Evolutionary conservation across 768 basidiomycete genomes (phyloP).

Genomic region (Daedaleopsis sinensis): DNA sequence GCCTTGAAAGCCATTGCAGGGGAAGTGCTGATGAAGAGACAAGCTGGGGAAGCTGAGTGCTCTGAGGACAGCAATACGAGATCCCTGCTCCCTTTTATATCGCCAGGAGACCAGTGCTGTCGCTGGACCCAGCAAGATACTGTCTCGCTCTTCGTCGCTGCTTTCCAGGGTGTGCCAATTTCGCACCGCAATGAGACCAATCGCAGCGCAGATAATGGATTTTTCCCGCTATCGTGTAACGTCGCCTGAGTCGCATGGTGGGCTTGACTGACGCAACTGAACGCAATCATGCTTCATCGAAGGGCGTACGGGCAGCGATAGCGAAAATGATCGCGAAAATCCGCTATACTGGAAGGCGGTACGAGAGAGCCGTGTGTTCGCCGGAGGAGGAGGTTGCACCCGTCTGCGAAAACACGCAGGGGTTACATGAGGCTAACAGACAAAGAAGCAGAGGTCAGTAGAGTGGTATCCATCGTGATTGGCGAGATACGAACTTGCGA

Average conservation of each 20-base stretch:
- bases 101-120: background rate
- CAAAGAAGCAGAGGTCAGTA: background rate
- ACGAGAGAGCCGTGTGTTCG: background rate
- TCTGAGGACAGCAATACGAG: background rate
- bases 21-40: background rate
- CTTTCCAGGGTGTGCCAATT: too few species aligned
- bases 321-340: background rate
- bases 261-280: background rate
- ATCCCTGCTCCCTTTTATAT: background rate
- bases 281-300: background rate
- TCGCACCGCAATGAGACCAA: background rate
- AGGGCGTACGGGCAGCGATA: background rate
- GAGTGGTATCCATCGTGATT: background rate
- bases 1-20: constrained; percentile 21
- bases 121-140: background rate
- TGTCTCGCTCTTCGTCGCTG: background rate
- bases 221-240: background rate
- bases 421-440: background rate
- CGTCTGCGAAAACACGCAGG: background rate
- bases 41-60: background rate
- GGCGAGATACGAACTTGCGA: background rate
- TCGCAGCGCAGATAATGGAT: background rate
- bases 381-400: background rate
- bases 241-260: background rate
- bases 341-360: background rate